Base-by-base conservation (phyloP, 257 asterid species). In the Galeopsis tetrahit region DNA sequence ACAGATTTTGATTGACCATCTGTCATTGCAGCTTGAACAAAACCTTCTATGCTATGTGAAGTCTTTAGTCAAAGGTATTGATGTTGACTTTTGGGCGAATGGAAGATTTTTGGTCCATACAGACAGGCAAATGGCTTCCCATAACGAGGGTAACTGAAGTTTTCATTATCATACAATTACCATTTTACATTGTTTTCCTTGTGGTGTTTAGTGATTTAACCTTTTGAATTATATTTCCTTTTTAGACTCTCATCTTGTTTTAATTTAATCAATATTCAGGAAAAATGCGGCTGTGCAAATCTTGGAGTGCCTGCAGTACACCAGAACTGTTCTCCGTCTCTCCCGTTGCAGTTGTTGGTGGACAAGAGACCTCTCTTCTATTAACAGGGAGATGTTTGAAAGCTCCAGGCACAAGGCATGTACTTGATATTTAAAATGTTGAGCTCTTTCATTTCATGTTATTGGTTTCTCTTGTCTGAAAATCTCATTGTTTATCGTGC, bases 311-410 rank as follows among this genome's bases (percentile, higher is more conserved):
- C 38, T 70, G 83, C 87, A 63, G 55, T 76, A 66, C 84, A 59
- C 96, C 96, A 11, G 83, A 92, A 61, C 70, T 92, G 74, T 71
- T 86, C 63, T 84, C 85, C 10, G 83, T 92, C 74, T 85, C 96
- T 34, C 98, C 98, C 21, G 72, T 90, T 79, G 96, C 98, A 14
- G 82, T 92, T 79, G 92, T 90, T 33, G 76, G 81, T 71, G 96
- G 96, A 68, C 82, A 83, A 84, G 94, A 84, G 79, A 85, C 87
- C 61, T 81, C 96, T 77, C 82, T 92, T 65, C 36, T 85, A 56
- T 83, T 92, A 75, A 84, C 66, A 80, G 98, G 98, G 57, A 82
- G 80, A 69, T 78, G 75, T 46, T 76, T 92, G 84, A 77, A 52
- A 5, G 43, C 77, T 78, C 80, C 93, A 7, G 89, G 86, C 69